Base-by-base conservation (phyloP, 495 filamentous ascomycete genomes). In the Letharia lupina region DNA sequence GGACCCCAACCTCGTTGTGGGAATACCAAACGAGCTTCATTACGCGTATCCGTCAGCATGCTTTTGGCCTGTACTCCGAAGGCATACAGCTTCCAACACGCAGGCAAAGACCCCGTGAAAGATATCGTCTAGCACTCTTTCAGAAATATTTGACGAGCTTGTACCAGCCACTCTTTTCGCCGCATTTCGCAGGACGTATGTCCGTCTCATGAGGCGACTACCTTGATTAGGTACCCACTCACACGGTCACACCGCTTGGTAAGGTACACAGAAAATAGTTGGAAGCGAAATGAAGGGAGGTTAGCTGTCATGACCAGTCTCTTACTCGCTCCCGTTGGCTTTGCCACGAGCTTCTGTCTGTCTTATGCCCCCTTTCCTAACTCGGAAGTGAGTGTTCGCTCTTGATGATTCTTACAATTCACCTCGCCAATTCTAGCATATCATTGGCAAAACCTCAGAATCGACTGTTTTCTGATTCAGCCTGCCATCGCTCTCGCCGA, bases 81-180 rank as follows among this genome's bases (percentile, higher is more conserved):
- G 33, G 7, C 16, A 35, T 57, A 57, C 33, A 35, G 54, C 33
- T 8, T 57, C 54, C 54, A 57, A 57, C 54, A 15, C 15, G 33
- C 54, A 57, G 37, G 39, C 59, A 61, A 23, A 33, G 10, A 44
- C 61, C 40, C 35, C 48, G 33, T 44, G 35, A 23, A 40, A 48
- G 23, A 23, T 35, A 11, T 37, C 33, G 40, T 59, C 66, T 68
- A 68, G 35, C 41, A 64, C 61, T 35, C 28, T 65, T 64, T 28
- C 41, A 64, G 66, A 39, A 64, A 68, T 64, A 37, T 50, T 64
- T 64, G 37, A 60, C 61, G 63, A 68, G 35, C 18, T 67, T 60
- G 35, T 31, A 40, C 40, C 37, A 60, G 31, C 52, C 63, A 65
- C 23, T 28, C 33, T 3, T 37, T 37, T 57, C 54, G 54, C 54